Evolutionary conservation across 441 rosid species (phyloP), one percentile per base, ranked within the genome.

Genomic region (Erodium moschatum): DNA sequence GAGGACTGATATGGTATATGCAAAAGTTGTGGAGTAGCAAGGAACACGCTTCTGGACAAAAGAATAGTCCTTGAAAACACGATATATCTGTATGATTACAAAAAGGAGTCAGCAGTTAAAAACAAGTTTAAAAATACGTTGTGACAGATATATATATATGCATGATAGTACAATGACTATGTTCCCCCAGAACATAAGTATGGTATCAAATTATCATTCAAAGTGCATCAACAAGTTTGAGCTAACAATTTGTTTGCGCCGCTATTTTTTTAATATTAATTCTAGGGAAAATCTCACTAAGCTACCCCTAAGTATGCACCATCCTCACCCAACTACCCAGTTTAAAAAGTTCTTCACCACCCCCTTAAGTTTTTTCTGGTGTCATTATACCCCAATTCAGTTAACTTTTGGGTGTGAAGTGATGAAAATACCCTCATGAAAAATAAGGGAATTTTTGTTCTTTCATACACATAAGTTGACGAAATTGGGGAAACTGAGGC

Each of bases 11-110:
- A 72, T 91, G 98, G 77, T 91, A 93, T 74, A 89, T 80, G 81
- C 98, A 91, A 73, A 93, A 93, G 82, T 91, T 93, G 85, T 91
- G 91, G 19, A 91, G 93, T 19, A 93, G 86, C 82, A 93, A 83
- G 24, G 98, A 91, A 79, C 87, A 83, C 67, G 97, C 95, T 81
- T 93, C 97, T 6, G 91, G 87, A 77, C 93, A 89, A 81, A 86
- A 89, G 81, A 93, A 85, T 65, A 93, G 82, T 70, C 95, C 93
- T 82, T 93, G 96, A 72, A 91, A 91, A 72, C 96, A 87, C 24
- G 89, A 93, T 74, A 85, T 76, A 82, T 93, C 98, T 93, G 90
- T 74, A 76, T 74, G 74, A 65, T 13, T 67, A 10, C 11, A 33
- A 7, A 58, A 19, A 20, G 64, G 64, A 58, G 64, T 19, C 64